These are phyloP conservation scores for Didymosphaeria variabile DNA, from an alignment of 2,329 filamentous ascomycete species.

Conservation along the genomic window DNA sequence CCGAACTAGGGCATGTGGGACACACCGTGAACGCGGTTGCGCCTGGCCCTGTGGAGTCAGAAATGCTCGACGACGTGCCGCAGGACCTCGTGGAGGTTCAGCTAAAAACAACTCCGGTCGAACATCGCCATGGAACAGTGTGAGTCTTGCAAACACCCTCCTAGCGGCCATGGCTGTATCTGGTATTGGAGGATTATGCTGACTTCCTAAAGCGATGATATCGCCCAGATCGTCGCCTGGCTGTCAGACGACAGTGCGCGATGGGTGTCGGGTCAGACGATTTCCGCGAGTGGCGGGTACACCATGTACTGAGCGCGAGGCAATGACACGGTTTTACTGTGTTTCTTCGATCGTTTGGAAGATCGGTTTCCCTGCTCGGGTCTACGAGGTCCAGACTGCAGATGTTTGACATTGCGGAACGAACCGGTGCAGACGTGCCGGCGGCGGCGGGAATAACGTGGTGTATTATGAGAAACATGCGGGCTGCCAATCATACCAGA, in stretches of 20 bases:
- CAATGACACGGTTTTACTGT: constrained; percentile 2
- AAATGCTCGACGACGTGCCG: constrained; percentile 65
- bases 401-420: constrained; percentile 36
- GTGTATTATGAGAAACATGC: constrained; percentile 1
- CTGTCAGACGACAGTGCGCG: constrained; percentile 59
- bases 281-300: constrained; percentile 64
- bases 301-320: constrained; percentile 36
- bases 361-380: constrained; percentile 26
- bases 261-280: constrained; percentile 61
- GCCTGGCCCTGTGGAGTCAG: constrained; percentile 67
- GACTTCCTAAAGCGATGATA: constrained; percentile 55
- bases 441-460: constrained; percentile 9
- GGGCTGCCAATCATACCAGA: not conserved
- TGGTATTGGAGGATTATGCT: not conserved
- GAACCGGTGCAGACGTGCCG: constrained; percentile 17
- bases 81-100: constrained; percentile 60
- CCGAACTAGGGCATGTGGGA: constrained; percentile 64
- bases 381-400: constrained; percentile 38
- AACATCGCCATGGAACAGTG: constrained; percentile 59
- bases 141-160: not conserved
- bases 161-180: constrained; percentile 20
- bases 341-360: constrained; percentile 31
- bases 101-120: constrained; percentile 60
- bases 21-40: constrained; percentile 70
- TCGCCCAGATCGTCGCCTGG: constrained; percentile 65